Evolutionary conservation across 345 rosid genomes (phyloP).

Genomic region (Salix koriyanagi): DNA sequence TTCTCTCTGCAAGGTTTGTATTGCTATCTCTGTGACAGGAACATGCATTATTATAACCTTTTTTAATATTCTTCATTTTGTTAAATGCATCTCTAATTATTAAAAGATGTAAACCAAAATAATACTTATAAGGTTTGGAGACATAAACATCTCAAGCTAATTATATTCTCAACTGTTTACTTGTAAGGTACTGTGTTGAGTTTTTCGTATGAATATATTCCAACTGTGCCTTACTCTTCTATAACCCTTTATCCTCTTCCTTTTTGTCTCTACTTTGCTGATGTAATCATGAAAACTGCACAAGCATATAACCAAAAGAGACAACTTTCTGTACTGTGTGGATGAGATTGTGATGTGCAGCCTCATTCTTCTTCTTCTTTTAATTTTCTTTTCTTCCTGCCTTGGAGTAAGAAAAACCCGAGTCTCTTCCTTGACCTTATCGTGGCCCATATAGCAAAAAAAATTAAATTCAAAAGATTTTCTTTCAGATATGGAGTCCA

Average conservation of each 20-base stretch:
- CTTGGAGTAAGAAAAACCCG: not conserved
- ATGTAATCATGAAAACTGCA: not conserved
- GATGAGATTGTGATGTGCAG: slow-evolving; percentile 1
- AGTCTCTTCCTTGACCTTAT: not conserved
- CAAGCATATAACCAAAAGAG: not conserved
- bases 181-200: not conserved
- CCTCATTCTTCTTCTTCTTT: not conserved
- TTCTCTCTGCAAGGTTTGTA: slow-evolving; percentile 56
- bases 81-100: not conserved
- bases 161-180: too few relatives aligned
- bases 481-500: slow-evolving; percentile 65
- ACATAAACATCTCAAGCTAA: too few relatives aligned
- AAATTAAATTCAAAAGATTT: not conserved
- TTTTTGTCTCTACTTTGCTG: not conserved
- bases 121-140: not conserved
- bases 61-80: not conserved
- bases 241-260: not conserved
- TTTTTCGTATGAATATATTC: not conserved
- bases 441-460: not conserved
- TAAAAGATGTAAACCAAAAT: not conserved
- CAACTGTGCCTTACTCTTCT: too few relatives aligned
- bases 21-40: not conserved
- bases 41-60: not conserved
- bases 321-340: not conserved
- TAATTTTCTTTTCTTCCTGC: not conserved